Percentiles rank a stretch among this genome's conserved stretches.
These are phyloP conservation scores for Malassezia caprae DNA, from an alignment of 1,284 basidiomycete genomes.

Conservation along the genomic window DNA sequence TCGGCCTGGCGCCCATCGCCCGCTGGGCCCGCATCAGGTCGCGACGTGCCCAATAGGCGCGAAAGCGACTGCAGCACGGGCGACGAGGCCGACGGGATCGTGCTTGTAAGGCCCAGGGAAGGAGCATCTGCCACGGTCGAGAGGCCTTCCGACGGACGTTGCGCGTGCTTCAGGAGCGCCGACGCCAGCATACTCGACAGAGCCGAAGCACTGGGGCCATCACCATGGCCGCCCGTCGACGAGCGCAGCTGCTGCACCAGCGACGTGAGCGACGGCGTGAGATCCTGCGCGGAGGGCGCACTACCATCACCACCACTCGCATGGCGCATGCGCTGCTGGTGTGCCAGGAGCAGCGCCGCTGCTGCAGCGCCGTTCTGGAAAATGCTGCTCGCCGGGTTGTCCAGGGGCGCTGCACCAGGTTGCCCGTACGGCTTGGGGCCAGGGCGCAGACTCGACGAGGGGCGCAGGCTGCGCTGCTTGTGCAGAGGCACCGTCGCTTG, in stretches of 20 bases:
- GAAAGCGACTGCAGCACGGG: constrained; percentile 17
- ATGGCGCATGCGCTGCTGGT: constrained; percentile 29
- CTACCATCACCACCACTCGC: constrained; percentile 22
- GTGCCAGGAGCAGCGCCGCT: constrained; percentile 29
- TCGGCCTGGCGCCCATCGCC: neutral
- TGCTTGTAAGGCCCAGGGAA: neutral
- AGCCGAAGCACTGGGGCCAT: constrained; percentile 21
- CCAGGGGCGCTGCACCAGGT: constrained; percentile 33
- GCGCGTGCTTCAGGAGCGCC: constrained; percentile 18
- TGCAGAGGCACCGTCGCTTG: constrained; percentile 18
- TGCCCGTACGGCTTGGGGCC: constrained; percentile 33
- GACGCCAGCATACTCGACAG: constrained; percentile 20
- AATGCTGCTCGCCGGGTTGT: constrained; percentile 38
- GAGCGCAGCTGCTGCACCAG: constrained; percentile 24
- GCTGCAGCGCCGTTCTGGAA: constrained; percentile 33
- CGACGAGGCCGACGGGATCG: constrained; percentile 3
- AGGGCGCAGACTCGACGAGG: constrained; percentile 15
- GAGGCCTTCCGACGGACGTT: constrained; percentile 1
- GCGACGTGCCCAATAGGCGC: constrained; percentile 8
- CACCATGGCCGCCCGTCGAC: constrained; percentile 18
- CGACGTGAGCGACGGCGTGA: constrained; percentile 20
- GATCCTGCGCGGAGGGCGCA: constrained; percentile 19
- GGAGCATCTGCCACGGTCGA: neutral
- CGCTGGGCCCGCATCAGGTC: neutral
- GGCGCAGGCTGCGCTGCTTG: constrained; percentile 11